Evolutionary conservation across 345 rosid genomes (phyloP).

Genomic region (Salix arbutifolia): DNA sequence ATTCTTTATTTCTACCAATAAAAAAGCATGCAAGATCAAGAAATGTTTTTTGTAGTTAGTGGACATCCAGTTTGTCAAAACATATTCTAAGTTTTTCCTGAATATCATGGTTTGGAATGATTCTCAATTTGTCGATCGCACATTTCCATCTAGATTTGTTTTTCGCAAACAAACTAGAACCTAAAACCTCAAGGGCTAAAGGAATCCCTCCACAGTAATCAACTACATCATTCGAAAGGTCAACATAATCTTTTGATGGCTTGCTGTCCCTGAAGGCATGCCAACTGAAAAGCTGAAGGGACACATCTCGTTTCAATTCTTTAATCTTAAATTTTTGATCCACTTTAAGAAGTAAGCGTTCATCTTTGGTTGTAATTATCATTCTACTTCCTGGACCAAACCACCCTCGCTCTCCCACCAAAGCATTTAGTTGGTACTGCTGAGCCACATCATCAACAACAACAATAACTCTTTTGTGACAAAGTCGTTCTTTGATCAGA

Average conservation of each 20-base stretch:
- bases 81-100: background rate
- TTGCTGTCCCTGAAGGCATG: constrained; percentile 5
- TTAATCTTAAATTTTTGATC: background rate
- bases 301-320: background rate
- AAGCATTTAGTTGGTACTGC: too few relatives aligned
- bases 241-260: background rate
- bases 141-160: background rate
- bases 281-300: constrained; percentile 7
- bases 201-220: constrained; percentile 6
- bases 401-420: too few relatives aligned
- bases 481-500: too few relatives aligned
- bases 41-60: too few relatives aligned
- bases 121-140: background rate
- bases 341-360: too few relatives aligned
- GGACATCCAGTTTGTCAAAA: background rate
- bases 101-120: background rate
- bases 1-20: background rate
- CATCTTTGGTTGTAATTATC: too few relatives aligned
- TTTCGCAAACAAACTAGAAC: background rate
- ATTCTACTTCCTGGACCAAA: too few relatives aligned
- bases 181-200: constrained; percentile 9
- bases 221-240: background rate
- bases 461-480: too few relatives aligned
- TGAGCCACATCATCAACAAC: too few relatives aligned
- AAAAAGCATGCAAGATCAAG: background rate